These are phyloP conservation scores for Sordariomycetes sp. DNA, from an alignment of 2,329 filamentous ascomycete genomes.

Conservation along the genomic window DNA sequence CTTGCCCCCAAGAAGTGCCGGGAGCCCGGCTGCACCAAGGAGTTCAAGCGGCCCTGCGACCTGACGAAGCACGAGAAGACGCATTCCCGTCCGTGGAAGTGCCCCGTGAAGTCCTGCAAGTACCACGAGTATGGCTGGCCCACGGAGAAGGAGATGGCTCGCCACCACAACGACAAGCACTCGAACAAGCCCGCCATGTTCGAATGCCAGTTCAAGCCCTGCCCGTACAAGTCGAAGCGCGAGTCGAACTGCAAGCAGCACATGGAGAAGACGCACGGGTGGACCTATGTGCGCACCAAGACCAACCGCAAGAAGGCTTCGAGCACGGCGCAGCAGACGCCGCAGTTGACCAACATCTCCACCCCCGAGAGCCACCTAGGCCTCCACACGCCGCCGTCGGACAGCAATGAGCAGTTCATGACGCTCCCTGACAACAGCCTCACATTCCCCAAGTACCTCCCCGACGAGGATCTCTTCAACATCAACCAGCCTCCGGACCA, in stretches of 20 bases:
- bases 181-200: conserved; percentile 69
- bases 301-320: conserved; percentile 62
- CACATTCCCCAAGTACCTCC: conserved; percentile 39
- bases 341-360: conserved; percentile 49
- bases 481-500: conserved; percentile 11
- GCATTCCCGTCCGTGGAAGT: conserved; percentile 94
- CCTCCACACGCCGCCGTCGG: conserved; percentile 45
- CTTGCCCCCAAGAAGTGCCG: conserved; percentile 70
- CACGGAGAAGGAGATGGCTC: conserved; percentile 94
- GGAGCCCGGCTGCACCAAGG: conserved; percentile 69
- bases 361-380: conserved; percentile 48
- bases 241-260: conserved; percentile 97
- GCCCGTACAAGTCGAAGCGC: conserved; percentile 89
- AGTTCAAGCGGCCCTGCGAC: conserved; percentile 95
- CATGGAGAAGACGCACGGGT: conserved; percentile 94
- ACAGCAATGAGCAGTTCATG: conserved; percentile 23
- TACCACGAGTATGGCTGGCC: conserved; percentile 88
- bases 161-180: conserved; percentile 95
- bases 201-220: conserved; percentile 72
- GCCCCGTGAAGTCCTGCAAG: conserved; percentile 70
- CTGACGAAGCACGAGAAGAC: conserved; percentile 98
- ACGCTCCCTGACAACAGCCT: conserved; percentile 18
- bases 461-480: conserved; percentile 32
- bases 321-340: conserved; percentile 31
- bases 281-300: conserved; percentile 86